Evolutionary conservation across 352 stramenopile species (phyloP).

Genomic region (Phytophthora melonis): DNA sequence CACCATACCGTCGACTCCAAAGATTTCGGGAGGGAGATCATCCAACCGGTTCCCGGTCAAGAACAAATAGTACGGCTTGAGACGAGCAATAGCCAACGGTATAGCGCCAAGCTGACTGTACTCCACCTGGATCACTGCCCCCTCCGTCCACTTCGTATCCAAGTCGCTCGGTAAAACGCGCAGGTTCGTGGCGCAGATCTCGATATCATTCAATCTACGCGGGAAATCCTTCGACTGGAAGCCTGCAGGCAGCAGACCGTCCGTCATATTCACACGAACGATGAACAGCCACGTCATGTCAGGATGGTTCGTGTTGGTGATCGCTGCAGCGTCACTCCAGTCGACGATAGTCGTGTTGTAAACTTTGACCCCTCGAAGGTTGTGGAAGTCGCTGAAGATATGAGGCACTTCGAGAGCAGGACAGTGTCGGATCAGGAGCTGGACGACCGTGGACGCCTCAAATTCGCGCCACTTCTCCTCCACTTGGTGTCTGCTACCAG

Average conservation of each 20-base stretch:
- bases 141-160: not conserved
- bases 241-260: slow-evolving; percentile 36
- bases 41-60: slow-evolving; percentile 29
- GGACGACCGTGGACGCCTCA: slow-evolving; percentile 28
- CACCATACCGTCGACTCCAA: not conserved
- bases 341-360: slow-evolving; percentile 47
- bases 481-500: slow-evolving; percentile 20
- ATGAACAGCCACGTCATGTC: slow-evolving; percentile 39
- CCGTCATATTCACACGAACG: slow-evolving; percentile 42
- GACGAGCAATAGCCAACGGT: slow-evolving; percentile 7
- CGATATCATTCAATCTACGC: not conserved
- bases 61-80: slow-evolving; percentile 22
- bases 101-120: slow-evolving; percentile 14
- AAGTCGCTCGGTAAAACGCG: not conserved
- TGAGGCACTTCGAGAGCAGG: slow-evolving; percentile 27
- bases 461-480: slow-evolving; percentile 24
- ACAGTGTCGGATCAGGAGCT: slow-evolving; percentile 45
- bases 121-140: slow-evolving; percentile 25
- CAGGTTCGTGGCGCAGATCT: not conserved
- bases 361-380: slow-evolving; percentile 38
- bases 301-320: slow-evolving; percentile 25
- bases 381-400: slow-evolving; percentile 24
- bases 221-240: slow-evolving; percentile 26
- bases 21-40: slow-evolving; percentile 16
- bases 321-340: slow-evolving; percentile 33